A percentile compares a stretch with the other conserved stretches of the same genome.
Evolutionary conservation across 176 grass and related monocot species (phyloP).

Genomic region (Puccinellia tenuiflora): DNA sequence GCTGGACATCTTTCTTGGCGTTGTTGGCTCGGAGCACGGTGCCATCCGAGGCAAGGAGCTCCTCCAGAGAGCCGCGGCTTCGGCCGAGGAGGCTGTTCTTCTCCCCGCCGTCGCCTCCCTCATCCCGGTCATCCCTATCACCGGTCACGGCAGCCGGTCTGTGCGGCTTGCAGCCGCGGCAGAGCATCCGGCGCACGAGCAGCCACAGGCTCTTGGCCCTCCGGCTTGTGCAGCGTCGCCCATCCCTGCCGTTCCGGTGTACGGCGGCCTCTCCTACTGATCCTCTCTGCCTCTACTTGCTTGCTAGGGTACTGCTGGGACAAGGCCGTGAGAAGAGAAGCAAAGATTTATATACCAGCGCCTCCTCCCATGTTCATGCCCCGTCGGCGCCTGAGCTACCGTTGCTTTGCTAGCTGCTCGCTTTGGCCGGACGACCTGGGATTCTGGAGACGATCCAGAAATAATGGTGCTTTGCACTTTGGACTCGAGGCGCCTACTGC

Average conservation of each 20-base stretch:
- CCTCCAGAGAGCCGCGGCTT: slow-evolving; percentile 31
- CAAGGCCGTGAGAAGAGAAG: too few species aligned
- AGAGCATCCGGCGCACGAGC: slow-evolving; percentile 40
- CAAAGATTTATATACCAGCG: background rate
- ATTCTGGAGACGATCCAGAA: slow-evolving; percentile 25
- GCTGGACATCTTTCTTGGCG: slow-evolving; percentile 17
- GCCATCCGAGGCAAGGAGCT: slow-evolving; percentile 33
- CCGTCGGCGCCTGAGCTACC: background rate
- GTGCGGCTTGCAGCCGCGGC: background rate
- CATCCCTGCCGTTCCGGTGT: background rate
- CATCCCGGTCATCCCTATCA: too few species aligned
- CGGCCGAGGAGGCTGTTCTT: slow-evolving; percentile 35
- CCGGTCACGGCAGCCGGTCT: background rate
- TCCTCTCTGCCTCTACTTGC: background rate
- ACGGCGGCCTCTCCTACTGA: background rate
- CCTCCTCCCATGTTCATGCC: background rate
- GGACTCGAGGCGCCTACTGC: background rate
- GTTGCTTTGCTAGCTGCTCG: background rate
- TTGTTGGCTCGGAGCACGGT: background rate
- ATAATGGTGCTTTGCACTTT: background rate
- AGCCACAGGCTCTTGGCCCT: slow-evolving; percentile 27
- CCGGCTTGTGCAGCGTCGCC: background rate
- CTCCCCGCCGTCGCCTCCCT: slow-evolving; percentile 14
- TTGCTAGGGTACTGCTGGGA: too few species aligned
- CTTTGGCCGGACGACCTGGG: slow-evolving; percentile 5